These are phyloP conservation scores for Sugiyamaella novakii DNA, from an alignment of 1,139 yeast species.

Conservation along the genomic window DNA sequence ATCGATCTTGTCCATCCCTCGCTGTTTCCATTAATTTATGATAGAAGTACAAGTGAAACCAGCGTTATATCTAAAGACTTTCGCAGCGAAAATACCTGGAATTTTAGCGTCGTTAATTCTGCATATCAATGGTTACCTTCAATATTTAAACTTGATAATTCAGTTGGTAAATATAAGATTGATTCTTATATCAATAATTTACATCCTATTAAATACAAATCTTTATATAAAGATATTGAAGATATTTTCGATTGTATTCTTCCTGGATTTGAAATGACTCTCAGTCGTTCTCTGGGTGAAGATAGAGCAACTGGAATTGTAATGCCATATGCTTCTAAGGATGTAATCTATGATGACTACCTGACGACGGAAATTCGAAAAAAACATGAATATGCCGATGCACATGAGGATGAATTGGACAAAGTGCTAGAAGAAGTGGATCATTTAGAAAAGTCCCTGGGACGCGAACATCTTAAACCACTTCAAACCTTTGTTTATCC, in stretches of 20 bases:
- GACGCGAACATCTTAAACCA: background rate
- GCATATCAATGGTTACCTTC: slow-evolving; percentile 35
- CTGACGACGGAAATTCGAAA: background rate
- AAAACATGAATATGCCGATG: background rate
- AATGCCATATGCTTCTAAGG: slow-evolving; percentile 1
- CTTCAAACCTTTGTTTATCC: background rate
- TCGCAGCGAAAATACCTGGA: background rate
- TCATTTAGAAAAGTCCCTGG: background rate
- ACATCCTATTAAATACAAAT: slow-evolving; percentile 41
- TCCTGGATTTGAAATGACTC: slow-evolving; percentile 37
- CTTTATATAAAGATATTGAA: slow-evolving; percentile 42
- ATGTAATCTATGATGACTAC: background rate
- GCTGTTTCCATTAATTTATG: slow-evolving; percentile 46
- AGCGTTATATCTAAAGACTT: background rate
- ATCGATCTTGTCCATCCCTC: slow-evolving; percentile 52
- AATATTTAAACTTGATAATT: slow-evolving; percentile 23
- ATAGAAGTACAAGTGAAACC: slow-evolving; percentile 39
- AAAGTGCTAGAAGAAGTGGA: background rate
- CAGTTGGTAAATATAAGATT: slow-evolving; percentile 29
- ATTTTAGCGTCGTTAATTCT: background rate
- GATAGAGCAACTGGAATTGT: background rate
- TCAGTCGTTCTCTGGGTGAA: slow-evolving; percentile 9
- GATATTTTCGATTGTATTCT: slow-evolving; percentile 2
- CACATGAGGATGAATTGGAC: background rate
- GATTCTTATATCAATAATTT: slow-evolving; percentile 48